Evolutionary conservation across 768 basidiomycete genomes (phyloP).

Genomic region (Xanthoconium stramineum): DNA sequence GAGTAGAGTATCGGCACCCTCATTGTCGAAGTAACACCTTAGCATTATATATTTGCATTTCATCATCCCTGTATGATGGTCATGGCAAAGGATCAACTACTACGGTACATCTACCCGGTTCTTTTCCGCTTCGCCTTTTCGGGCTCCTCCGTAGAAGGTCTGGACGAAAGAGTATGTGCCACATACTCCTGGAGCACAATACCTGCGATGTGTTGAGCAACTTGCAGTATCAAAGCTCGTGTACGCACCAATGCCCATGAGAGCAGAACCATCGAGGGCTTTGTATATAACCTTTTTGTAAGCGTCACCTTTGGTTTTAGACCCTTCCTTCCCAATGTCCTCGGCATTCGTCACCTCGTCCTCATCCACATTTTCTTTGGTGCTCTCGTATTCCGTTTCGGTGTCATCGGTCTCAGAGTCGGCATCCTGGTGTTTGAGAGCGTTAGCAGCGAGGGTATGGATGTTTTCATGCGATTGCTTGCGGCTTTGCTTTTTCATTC

Average conservation of each 20-base stretch:
- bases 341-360: constrained; percentile 5
- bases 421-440: not conserved
- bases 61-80: not conserved
- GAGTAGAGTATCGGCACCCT: constrained; percentile 12
- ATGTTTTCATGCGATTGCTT: constrained; percentile 15
- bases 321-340: constrained; percentile 5
- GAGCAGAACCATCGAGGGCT: constrained; percentile 66
- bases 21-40: constrained; percentile 10
- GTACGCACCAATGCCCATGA: constrained; percentile 64
- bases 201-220: constrained; percentile 37
- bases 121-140: constrained; percentile 8
- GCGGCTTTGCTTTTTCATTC: constrained; percentile 36
- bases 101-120: not conserved
- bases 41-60: constrained; percentile 8
- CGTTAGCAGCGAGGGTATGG: constrained; percentile 19
- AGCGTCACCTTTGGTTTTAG: constrained; percentile 2
- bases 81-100: not conserved
- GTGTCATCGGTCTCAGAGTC: constrained; percentile 12
- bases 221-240: not conserved
- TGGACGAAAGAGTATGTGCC: constrained; percentile 27
- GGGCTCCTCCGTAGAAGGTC: not conserved
- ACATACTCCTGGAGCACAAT: constrained; percentile 70
- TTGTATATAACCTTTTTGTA: constrained; percentile 65
- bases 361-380: constrained; percentile 16
- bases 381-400: constrained; percentile 14